Evolutionary conservation across 140 eudicot genomes (phyloP).

Genomic region (Bidens hawaiensis): DNA sequence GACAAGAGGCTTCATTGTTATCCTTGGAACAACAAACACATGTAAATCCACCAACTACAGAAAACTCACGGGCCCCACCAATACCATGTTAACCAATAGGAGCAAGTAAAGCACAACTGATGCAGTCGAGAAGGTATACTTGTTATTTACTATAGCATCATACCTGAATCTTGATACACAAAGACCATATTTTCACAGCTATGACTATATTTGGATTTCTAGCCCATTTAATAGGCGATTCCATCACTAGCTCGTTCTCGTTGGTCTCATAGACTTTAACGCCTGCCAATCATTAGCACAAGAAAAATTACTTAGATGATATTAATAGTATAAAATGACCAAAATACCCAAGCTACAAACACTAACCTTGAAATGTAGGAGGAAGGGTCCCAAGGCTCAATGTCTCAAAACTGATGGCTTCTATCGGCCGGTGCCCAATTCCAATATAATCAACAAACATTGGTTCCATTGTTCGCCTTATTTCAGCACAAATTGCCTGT

Average conservation of each 20-base stretch:
- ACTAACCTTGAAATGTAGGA: constrained; percentile 68
- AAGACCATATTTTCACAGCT: constrained; percentile 38
- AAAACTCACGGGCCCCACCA: neutral
- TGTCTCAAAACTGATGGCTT: constrained; percentile 68
- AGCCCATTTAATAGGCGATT: constrained; percentile 90
- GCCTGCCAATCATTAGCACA: constrained; percentile 34
- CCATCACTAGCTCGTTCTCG: constrained; percentile 80
- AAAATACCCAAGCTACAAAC: neutral
- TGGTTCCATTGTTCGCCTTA: constrained; percentile 58
- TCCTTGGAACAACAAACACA: constrained; percentile 62
- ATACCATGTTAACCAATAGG: neutral
- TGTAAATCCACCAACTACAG: constrained; percentile 81
- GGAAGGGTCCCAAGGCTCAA: constrained; percentile 86
- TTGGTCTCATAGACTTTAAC: constrained; percentile 72
- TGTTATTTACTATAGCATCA: constrained; percentile 17
- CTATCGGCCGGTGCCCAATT: constrained; percentile 45
- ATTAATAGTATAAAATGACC: neutral
- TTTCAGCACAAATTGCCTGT: constrained; percentile 63
- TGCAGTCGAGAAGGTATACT: neutral
- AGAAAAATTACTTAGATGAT: neutral
- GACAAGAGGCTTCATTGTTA: constrained; percentile 78
- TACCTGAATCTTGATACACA: constrained; percentile 72
- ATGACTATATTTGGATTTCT: constrained; percentile 77
- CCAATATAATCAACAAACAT: constrained; percentile 78
- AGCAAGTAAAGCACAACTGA: neutral